Conservation (phyloP, 2,329 filamentous ascomycete species). For the Zasmidium cellare region DNA sequence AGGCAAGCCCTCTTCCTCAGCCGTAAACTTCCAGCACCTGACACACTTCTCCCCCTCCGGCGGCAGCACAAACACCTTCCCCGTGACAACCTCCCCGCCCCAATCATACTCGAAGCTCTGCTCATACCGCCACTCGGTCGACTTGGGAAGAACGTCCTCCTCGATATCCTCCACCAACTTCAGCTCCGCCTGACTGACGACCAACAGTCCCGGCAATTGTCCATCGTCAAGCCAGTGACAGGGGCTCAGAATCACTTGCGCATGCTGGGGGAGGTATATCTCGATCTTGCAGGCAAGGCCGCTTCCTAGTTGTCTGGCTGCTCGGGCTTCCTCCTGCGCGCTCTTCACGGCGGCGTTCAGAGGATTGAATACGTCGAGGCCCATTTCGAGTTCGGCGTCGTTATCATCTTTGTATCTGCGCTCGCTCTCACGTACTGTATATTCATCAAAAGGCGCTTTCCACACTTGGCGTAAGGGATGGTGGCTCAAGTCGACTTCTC, state of each 20-base stretch:
- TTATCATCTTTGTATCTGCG: neutral
- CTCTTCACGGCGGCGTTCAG: conserved; percentile 69
- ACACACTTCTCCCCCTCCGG: conserved; percentile 69
- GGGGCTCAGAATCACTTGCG: conserved; percentile 5
- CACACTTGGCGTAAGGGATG: conserved; percentile 31
- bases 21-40: conserved; percentile 85
- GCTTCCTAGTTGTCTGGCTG: conserved; percentile 72
- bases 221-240: conserved; percentile 19
- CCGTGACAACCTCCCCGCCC: conserved; percentile 13
- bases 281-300: conserved; percentile 76
- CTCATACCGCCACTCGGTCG: conserved; percentile 44
- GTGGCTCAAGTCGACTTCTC: neutral
- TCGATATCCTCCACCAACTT: conserved; percentile 10
- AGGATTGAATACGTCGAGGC: conserved; percentile 44
- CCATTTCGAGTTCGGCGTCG: conserved; percentile 47
- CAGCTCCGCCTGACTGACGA: conserved; percentile 41
- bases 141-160: conserved; percentile 15
- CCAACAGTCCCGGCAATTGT: conserved; percentile 43
- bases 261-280: conserved; percentile 38
- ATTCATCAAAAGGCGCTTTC: conserved; percentile 20
- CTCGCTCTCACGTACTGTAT: neutral
- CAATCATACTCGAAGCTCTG: conserved; percentile 41
- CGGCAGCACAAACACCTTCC: conserved; percentile 37
- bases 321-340: conserved; percentile 71
- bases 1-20: conserved; percentile 61